A percentile compares a stretch with the other conserved stretches of the same genome.
phyloP scores from a whole-genome alignment of 306 rosid genomes.

The Cicer bijugum region DNA sequence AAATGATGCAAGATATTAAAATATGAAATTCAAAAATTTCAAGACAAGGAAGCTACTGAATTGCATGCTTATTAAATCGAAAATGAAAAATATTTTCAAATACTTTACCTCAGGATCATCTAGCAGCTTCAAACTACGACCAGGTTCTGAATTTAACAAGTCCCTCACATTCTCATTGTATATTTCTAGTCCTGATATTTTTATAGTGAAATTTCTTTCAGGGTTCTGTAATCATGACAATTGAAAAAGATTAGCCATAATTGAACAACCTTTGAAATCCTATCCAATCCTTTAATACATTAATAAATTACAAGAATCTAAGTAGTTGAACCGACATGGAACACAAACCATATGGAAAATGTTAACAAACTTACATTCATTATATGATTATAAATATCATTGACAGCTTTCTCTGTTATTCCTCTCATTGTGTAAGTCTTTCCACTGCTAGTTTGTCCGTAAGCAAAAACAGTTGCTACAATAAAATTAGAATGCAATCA shows the following conservation, averaged over 20 bases:
- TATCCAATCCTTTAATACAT: neutral
- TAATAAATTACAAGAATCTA: slow-evolving; percentile 12
- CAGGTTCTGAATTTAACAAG: slow-evolving; percentile 88
- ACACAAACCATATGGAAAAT: neutral
- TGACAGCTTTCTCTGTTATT: slow-evolving; percentile 95
- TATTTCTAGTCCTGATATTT: slow-evolving; percentile 96
- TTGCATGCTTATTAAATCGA: neutral
- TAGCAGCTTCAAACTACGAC: slow-evolving; percentile 84
- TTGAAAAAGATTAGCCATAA: slow-evolving; percentile 32
- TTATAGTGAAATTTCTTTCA: slow-evolving; percentile 81
- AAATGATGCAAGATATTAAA: slow-evolving; percentile 17
- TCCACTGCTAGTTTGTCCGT: slow-evolving; percentile 99
- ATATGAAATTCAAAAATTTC: slow-evolving; percentile 35
- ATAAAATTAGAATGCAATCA: slow-evolving; percentile 29
- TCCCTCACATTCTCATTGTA: slow-evolving; percentile 96
- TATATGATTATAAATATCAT: slow-evolving; percentile 88
- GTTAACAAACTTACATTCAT: slow-evolving; percentile 63
- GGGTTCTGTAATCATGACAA: slow-evolving; percentile 68
- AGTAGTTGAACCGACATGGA: neutral
- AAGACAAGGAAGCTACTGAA: neutral
- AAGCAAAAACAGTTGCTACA: slow-evolving; percentile 95
- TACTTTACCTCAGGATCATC: slow-evolving; percentile 93
- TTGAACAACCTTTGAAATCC: slow-evolving; percentile 4
- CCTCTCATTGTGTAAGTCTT: slow-evolving; percentile 99
- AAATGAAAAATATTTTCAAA: neutral